Evolutionary conservation across 1,139 yeast species (phyloP), one percentile per base, ranked within the genome.

Genomic region (Torulaspora pretoriensis): DNA sequence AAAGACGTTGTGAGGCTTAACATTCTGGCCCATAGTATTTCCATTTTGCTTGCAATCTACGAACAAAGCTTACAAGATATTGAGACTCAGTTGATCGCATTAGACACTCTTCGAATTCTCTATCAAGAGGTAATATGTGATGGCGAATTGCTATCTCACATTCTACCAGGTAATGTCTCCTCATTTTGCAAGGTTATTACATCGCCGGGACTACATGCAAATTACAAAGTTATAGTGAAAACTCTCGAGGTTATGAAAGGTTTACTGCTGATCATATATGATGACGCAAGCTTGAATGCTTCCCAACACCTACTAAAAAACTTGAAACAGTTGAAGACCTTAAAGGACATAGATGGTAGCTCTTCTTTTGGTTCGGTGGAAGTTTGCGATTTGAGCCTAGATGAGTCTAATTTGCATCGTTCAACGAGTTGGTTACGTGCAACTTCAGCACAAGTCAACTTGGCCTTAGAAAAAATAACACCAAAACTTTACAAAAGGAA

Each of bases 401-500:
- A 57, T 45, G 35, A 37, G 41, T 7, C 28, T 43, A 5, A 48
- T 35, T 47, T 55, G 1, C 78, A 74, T 49, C 68, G 89, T 52
- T 72, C 79, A 1, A 65, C 68, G 9, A 60, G 77, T 8, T 86
- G 95, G 95, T 63, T 83, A 16, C 68, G 60, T 14, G 87, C 82
- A 0, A 81, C 90, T 0, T 70, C 83, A 1, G 68, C 69, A 26
- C 92, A 86, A 56, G 70, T 85, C 19, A 75, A 52, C 19, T 39
- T 47, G 16, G 61, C 63, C 10, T 38, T 63, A 6, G 47, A 73
- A 40, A 59, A 72, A 4, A 71, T 79, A 8, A 39, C 69, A 3
- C 60, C 63, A 9, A 57, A 60, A 1, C 63, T 80, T 29, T 52
- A 69, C 2, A 53, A 48, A 39, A 53, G 67, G 33, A 43, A 50